phyloP scores from a whole-genome alignment of 2,329 filamentous ascomycete species.

The Botrytis hyacinthi region DNA sequence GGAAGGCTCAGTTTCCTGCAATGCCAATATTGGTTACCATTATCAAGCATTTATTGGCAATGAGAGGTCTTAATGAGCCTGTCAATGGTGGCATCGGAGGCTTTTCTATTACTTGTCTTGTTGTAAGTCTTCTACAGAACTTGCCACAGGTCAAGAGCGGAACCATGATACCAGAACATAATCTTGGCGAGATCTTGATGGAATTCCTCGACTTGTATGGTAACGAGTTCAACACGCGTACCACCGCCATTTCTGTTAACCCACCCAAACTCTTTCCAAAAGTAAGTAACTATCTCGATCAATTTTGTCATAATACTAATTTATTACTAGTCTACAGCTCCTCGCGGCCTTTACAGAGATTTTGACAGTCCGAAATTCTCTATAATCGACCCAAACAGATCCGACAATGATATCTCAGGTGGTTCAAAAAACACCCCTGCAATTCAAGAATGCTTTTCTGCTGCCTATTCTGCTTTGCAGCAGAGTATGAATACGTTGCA shows the following conservation, averaged over 20 bases:
- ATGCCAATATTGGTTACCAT: constrained; percentile 85
- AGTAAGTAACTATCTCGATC: constrained; percentile 46
- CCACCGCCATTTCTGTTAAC: constrained; percentile 71
- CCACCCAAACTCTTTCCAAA: constrained; percentile 76
- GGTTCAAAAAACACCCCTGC: constrained; percentile 69
- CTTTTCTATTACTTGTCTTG: constrained; percentile 90
- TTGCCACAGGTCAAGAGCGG: constrained; percentile 68
- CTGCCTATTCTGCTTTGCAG: constrained; percentile 58
- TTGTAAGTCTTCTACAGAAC: constrained; percentile 82
- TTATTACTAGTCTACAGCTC: constrained; percentile 24
- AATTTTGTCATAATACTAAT: constrained; percentile 16
- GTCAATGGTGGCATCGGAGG: constrained; percentile 88
- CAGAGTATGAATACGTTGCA: constrained; percentile 55
- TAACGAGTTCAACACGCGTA: constrained; percentile 69
- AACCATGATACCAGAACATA: constrained; percentile 57
- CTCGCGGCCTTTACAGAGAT: constrained; percentile 46
- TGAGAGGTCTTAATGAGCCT: constrained; percentile 89
- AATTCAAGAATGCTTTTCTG: constrained; percentile 68
- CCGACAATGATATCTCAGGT: constrained; percentile 83
- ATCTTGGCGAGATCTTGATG: constrained; percentile 78
- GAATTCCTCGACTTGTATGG: constrained; percentile 91
- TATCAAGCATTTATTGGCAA: constrained; percentile 88
- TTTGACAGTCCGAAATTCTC: constrained; percentile 65
- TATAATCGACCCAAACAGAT: constrained; percentile 89
- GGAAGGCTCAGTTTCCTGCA: constrained; percentile 76